phyloP scores from a whole-genome alignment of 495 filamentous ascomycete species.

The Hyaloscypha finlandica region DNA sequence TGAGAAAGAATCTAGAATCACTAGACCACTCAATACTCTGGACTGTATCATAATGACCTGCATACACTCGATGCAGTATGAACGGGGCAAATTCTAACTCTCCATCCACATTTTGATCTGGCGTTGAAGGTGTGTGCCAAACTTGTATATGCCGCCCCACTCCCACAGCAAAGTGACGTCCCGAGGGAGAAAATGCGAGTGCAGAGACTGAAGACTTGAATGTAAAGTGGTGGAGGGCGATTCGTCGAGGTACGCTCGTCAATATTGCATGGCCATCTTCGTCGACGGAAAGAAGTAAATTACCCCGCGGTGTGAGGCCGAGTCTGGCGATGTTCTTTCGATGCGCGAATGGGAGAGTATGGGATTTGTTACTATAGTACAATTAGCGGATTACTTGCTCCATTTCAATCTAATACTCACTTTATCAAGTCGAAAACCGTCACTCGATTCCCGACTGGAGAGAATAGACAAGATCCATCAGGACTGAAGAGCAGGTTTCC shows the following conservation, averaged over 20 bases:
- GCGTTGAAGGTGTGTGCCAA: slow-evolving; percentile 92
- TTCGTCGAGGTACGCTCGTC: slow-evolving; percentile 81
- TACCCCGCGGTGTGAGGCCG: slow-evolving; percentile 84
- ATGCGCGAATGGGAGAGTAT: slow-evolving; percentile 92
- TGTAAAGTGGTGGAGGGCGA: slow-evolving; percentile 89
- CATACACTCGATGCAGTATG: slow-evolving; percentile 79
- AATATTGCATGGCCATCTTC: slow-evolving; percentile 93
- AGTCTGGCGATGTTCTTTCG: slow-evolving; percentile 88
- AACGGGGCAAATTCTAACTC: slow-evolving; percentile 96
- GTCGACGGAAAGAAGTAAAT: slow-evolving; percentile 87
- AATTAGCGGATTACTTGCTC: slow-evolving; percentile 26
- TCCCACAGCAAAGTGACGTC: slow-evolving; percentile 84
- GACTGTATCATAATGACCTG: slow-evolving; percentile 85
- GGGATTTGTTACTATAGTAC: slow-evolving; percentile 79
- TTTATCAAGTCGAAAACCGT: slow-evolving; percentile 95
- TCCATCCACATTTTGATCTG: slow-evolving; percentile 72
- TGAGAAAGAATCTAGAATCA: slow-evolving; percentile 93
- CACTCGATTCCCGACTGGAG: slow-evolving; percentile 95
- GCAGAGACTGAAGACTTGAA: slow-evolving; percentile 82
- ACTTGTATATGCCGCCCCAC: slow-evolving; percentile 84
- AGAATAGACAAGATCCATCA: slow-evolving; percentile 92
- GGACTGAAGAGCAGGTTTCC: slow-evolving; percentile 96
- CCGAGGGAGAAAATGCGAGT: slow-evolving; percentile 89
- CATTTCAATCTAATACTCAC: slow-evolving; percentile 51
- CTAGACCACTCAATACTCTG: slow-evolving; percentile 88